These are phyloP conservation scores for Pleurotus sapidus DNA, from an alignment of 768 basidiomycete genomes.

Conservation along the genomic window DNA sequence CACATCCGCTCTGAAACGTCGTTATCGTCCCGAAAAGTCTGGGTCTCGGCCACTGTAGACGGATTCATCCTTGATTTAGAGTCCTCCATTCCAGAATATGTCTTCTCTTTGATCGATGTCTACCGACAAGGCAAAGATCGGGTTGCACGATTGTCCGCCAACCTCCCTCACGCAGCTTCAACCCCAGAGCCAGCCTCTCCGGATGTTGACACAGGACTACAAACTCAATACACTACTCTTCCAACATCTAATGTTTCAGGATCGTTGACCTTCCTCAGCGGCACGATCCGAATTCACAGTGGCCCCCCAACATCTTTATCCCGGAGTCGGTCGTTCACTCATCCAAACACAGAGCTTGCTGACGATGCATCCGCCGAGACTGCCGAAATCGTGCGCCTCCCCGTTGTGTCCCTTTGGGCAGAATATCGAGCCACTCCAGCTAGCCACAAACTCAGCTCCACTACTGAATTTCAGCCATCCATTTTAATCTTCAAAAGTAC, in stretches of 20 bases:
- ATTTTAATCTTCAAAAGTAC: conserved; percentile 79
- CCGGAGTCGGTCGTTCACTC: conserved; percentile 33
- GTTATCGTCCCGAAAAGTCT: conserved; percentile 47
- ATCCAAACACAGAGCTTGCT: conserved; percentile 35
- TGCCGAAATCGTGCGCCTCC: conserved; percentile 70
- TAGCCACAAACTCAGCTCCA: conserved; percentile 30
- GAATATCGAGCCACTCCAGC: conserved; percentile 70
- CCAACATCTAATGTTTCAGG: conserved; percentile 61
- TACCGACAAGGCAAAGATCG: conserved; percentile 80
- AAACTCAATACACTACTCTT: conserved; percentile 32
- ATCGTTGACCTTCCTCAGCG: conserved; percentile 79
- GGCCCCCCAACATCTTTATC: conserved; percentile 37
- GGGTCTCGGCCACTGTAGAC: conserved; percentile 68
- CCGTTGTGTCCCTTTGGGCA: conserved; percentile 76
- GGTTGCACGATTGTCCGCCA: conserved; percentile 63
- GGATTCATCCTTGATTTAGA: conserved; percentile 87
- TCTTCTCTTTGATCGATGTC: conserved; percentile 83
- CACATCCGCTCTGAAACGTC: conserved; percentile 59
- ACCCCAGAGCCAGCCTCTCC: conserved; percentile 17
- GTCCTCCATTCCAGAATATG: conserved; percentile 71
- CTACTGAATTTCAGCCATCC: conserved; percentile 44
- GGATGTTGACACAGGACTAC: conserved; percentile 16
- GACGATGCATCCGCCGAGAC: conserved; percentile 52
- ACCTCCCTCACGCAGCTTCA: conserved; percentile 42
- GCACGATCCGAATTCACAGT: conserved; percentile 75